These are phyloP conservation scores for Schwanniomyces occidentalis DNA, from an alignment of 805 yeast species.

Conservation along the genomic window DNA sequence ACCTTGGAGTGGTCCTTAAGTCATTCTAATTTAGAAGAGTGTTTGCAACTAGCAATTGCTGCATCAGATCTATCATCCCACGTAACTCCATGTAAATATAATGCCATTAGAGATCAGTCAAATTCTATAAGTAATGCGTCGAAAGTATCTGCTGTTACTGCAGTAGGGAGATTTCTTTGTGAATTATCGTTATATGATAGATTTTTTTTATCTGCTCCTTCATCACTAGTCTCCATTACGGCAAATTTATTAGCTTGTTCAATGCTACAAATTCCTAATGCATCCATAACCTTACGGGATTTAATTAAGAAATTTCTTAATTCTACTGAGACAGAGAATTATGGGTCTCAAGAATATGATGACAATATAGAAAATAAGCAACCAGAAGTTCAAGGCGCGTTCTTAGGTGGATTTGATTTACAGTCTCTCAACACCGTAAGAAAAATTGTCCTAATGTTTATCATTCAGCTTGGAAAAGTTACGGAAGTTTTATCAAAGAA, in stretches of 20 bases:
- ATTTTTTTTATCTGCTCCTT: constrained; percentile 44
- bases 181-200: constrained; percentile 55
- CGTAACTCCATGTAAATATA: constrained; percentile 27
- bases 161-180: constrained; percentile 54
- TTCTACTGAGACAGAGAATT: constrained; percentile 6
- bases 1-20: constrained; percentile 56
- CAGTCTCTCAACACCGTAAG: constrained; percentile 39
- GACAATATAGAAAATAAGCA: constrained; percentile 43
- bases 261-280: constrained; percentile 50
- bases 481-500: constrained; percentile 55
- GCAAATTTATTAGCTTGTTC: constrained; percentile 56
- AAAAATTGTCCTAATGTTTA: constrained; percentile 43
- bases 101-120: constrained; percentile 10
- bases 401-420: constrained; percentile 49
- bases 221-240: constrained; percentile 49
- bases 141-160: constrained; percentile 52
- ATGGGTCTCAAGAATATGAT: constrained; percentile 12
- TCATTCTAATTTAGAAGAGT: constrained; percentile 53
- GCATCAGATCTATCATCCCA: constrained; percentile 13
- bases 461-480: constrained; percentile 43
- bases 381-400: constrained; percentile 47
- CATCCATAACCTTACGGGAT: constrained; percentile 33
- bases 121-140: constrained; percentile 18
- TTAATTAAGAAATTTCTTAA: constrained; percentile 13
- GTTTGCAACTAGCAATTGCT: constrained; percentile 43